Percentiles rank a stretch among this genome's conserved stretches.
These are phyloP conservation scores for Aspergillus ruber DNA, from an alignment of 2,329 filamentous ascomycete genomes.

Conservation along the genomic window DNA sequence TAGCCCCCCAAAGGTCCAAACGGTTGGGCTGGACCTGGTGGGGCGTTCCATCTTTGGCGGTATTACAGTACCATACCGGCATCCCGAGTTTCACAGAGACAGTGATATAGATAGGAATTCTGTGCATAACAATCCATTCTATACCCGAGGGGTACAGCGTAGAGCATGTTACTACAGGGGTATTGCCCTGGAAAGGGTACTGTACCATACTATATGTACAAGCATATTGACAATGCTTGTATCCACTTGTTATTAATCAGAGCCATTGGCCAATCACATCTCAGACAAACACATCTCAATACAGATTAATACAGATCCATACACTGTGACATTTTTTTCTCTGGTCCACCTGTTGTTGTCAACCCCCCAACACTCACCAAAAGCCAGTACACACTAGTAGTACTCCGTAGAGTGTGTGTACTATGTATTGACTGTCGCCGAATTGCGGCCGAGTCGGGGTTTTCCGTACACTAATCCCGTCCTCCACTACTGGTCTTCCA, in stretches of 20 bases:
- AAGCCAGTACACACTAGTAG: neutral
- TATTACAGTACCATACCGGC: neutral
- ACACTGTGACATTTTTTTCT: neutral
- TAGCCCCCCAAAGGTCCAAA: conserved; percentile 33
- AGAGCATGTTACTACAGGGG: neutral
- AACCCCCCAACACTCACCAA: conserved; percentile 7
- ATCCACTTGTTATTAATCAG: too few species aligned
- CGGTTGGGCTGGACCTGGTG: conserved; percentile 26
- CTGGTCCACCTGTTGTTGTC: neutral
- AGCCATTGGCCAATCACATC: too few species aligned
- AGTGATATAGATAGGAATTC: too few species aligned
- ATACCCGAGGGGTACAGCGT: neutral
- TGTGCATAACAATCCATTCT: neutral
- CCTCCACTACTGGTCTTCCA: conserved; percentile 5
- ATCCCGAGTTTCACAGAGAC: too few species aligned
- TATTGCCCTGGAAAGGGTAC: too few species aligned
- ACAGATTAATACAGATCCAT: too few species aligned
- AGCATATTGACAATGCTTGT: too few species aligned
- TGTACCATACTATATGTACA: too few species aligned
- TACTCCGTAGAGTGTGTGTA: too few species aligned
- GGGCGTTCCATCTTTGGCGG: neutral
- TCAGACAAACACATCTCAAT: too few species aligned
- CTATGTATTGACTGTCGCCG: too few species aligned
- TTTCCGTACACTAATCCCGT: conserved; percentile 10
- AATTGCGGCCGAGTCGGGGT: neutral